phyloP scores from a whole-genome alignment of 495 filamentous ascomycete species.

The Ascodesmis nigricans region DNA sequence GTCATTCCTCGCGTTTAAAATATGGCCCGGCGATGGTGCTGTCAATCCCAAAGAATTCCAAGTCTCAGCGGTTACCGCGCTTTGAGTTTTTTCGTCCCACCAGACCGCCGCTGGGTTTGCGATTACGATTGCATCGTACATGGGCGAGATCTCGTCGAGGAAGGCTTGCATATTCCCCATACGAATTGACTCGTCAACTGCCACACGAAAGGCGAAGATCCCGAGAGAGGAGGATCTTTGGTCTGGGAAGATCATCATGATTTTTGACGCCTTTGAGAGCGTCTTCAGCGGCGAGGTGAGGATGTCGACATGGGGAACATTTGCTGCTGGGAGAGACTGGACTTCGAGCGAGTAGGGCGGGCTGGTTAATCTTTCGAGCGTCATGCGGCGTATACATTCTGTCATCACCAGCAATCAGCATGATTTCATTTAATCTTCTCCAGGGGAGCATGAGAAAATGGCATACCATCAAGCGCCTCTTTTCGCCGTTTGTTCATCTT shows the following conservation, averaged over 20 bases:
- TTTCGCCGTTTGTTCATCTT: constrained; percentile 17
- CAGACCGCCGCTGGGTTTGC: constrained; percentile 49
- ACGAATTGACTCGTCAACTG: constrained; percentile 8
- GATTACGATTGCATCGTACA: constrained; percentile 31
- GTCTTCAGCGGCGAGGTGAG: constrained; percentile 36
- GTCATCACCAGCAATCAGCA: background rate
- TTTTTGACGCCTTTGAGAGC: constrained; percentile 22
- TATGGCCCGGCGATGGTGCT: too few relatives aligned
- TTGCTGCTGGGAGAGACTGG: constrained; percentile 35
- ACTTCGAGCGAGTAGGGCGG: constrained; percentile 33
- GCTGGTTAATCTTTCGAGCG: constrained; percentile 37
- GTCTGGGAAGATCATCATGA: constrained; percentile 17
- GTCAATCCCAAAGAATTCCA: constrained; percentile 26
- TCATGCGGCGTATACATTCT: constrained; percentile 30
- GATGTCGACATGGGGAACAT: constrained; percentile 37
- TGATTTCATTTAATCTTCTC: background rate
- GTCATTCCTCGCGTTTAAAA: constrained; percentile 32
- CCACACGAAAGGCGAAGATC: constrained; percentile 15
- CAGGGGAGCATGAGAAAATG: constrained; percentile 1
- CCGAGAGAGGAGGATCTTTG: constrained; percentile 9
- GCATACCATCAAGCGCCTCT: constrained; percentile 16
- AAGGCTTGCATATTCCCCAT: constrained; percentile 16
- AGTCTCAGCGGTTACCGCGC: constrained; percentile 31
- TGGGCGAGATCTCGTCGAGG: constrained; percentile 10
- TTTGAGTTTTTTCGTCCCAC: constrained; percentile 38